phyloP scores from a whole-genome alignment of 371 early-diverging fungal genomes.

The Gilbertella persicaria region DNA sequence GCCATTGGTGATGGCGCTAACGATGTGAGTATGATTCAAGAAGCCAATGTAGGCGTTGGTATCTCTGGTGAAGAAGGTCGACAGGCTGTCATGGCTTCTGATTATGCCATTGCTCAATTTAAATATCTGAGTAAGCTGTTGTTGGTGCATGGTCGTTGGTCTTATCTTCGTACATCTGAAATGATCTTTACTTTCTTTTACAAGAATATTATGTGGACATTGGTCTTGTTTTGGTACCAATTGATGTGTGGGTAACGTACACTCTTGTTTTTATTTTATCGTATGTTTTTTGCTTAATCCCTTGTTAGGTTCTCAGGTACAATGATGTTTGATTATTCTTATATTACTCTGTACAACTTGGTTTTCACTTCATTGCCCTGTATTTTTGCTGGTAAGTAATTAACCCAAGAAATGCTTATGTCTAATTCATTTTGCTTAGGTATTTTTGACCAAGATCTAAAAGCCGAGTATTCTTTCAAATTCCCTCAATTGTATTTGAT shows the following conservation, averaged over 20 bases:
- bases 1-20: conserved; percentile 95
- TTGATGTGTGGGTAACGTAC: conserved; percentile 68
- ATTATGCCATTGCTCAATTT: conserved; percentile 90
- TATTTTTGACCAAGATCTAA: conserved; percentile 91
- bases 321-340: conserved; percentile 83
- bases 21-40: conserved; percentile 94
- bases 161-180: conserved; percentile 75
- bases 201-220: conserved; percentile 79
- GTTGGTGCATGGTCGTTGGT: conserved; percentile 86
- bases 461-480: conserved; percentile 71
- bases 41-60: conserved; percentile 89
- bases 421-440: conserved; percentile 45
- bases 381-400: conserved; percentile 53
- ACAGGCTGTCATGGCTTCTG: conserved; percentile 89
- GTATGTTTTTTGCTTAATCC: neutral
- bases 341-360: conserved; percentile 76
- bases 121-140: conserved; percentile 70
- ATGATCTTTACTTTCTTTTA: conserved; percentile 82
- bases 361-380: conserved; percentile 76
- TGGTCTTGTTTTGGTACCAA: conserved; percentile 84
- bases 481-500: conserved; percentile 86
- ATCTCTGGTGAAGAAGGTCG: conserved; percentile 93
- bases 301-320: conserved; percentile 46
- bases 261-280: conserved; percentile 42
- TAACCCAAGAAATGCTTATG: neutral